Evolutionary conservation across 225 moss, liverwort and hornwort species (phyloP), one percentile per base, ranked within the genome.

Genomic region (Marchantia polymorpha): DNA sequence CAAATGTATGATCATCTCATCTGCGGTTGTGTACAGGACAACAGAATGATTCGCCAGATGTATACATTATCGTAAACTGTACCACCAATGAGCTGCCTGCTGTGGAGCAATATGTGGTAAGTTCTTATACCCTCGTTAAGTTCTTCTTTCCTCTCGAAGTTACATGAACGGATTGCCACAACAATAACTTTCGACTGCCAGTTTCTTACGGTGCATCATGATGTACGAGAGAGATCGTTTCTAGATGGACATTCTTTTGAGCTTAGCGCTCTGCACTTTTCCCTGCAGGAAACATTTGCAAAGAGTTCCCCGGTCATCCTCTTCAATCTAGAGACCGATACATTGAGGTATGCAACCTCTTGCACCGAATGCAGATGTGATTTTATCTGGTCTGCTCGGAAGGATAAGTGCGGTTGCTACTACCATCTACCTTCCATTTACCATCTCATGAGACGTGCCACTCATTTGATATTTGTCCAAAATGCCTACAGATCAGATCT

Each of bases 61-160:
- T 91, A 66, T 91, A 87, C 82, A 70, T 99, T 25, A 59, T 93
- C 30, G 76, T 99, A 72, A 93, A 93, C 80, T 87, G 87, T 82
- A 92, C 91, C 50, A 92, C 97, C 65, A 89, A 92, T 73, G 97
- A 99, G 92, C 85, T 99, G n/a, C 97, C 97, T n/a, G 90, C 87
- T 16, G 94, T 92, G 19, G 93, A 92, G 84, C 88, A 93, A 69
- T 95, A 91, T 59, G 86, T 90, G 52, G 89, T 89, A 87, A 54
- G 86, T 55, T n/a, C 66, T 71, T 13, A 58, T 58, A 20, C 60
- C 47, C 7, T 1, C 52, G 20, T 72, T 27, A 13, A 7, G 46
- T 56, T n/a, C 17, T 39, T 52, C 22, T 60, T 50, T 30, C 55
- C 27, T 72, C 53, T 4, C 50, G 49, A 51, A 39, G 49, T 30